Base-by-base conservation (phyloP, 257 asterid genomes). In the Scutellaria minor region DNA sequence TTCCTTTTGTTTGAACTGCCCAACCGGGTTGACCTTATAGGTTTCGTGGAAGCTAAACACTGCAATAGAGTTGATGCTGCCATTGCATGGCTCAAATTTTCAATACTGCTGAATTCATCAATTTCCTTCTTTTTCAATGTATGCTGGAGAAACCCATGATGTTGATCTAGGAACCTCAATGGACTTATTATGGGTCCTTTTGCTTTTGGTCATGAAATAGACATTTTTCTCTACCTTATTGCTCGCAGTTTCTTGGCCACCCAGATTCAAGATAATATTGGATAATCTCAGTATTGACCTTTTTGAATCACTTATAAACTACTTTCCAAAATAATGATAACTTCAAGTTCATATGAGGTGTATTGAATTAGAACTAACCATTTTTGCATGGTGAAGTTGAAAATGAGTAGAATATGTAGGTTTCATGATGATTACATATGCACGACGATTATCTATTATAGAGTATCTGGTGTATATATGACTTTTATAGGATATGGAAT, bases 341-440 rank as follows among this genome's bases (percentile, higher is more conserved):
- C 65, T 59, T 37, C 47, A 59, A 59, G 6, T 35, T 24, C 65
- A 59, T 59, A 37, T 13, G 46, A 35, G 40, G 46, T 10, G 24
- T 59, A 27, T 57, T 5, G 5, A 11, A 27, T 57, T 27, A 14
- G 9, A 57, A 8, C 20, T 12, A 11, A 3, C 14, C 52, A 62
- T 40, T 42, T 63, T 42, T 63, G 66, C 53, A 41, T 41, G 35
- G 9, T 42, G 14, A 63, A 18, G 53, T 63, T 63, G 68, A 41
- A 63, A 15, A 15, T 15, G 52, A 42, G 44, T 40, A 41, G 14
- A 63, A 15, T 42, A 9, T 42, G 6, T 18, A 41, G 40, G 18
- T 40, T 15, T 63, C 8, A 15, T 18, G 60, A 18, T 63, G 68
- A 53, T 41, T 35, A 11, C 45, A 58, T 6, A 58, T 62, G 52